Evolutionary conservation across 805 yeast genomes (phyloP), one percentile per base, ranked within the genome.

Genomic region (Zygosaccharomyces kombuchaensis): DNA sequence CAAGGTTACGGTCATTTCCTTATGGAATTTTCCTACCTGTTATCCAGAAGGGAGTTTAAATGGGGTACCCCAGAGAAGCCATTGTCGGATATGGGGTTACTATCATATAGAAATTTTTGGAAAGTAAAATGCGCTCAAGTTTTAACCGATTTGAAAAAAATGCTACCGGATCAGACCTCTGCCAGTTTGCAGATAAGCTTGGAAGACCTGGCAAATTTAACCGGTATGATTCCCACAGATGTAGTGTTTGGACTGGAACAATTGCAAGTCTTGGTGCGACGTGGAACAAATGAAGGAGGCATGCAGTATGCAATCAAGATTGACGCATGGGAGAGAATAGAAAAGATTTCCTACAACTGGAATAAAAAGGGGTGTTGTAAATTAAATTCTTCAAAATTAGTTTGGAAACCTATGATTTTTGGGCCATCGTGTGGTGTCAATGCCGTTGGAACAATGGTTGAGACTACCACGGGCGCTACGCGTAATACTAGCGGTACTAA

Each of bases 41-140:
- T 93, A 39, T 77, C 93, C 1, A 71, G 84, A 42, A 73, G 78
- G 47, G 97, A 91, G 61, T 80, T 50, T 26, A 83, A 82, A 51
- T 75, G 76, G 45, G 99, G 98, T 0, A 86, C 97, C 0, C 99
- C 99, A 0, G 99, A 93, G 58, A 91, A 90, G 59, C 99, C 99
- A 0, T 71, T 91, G 46, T 83, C 93, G 54, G 90, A 85, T 52
- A 68, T 91, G 44, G 99, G 99, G 0, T 68, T 89, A 41, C 65
- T 85, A 25, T 85, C 96, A 49, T 93, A 91, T 64, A 70, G 95
- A 51, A 85, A 81, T 55, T 91, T 85, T 64, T 93, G 98, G 98
- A 82, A 77, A 54, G 67, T 79, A 1, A 72, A 82, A 3, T 68
- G 88, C 6, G 76, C 93, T 8, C 72, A 68, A 30, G 55, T 59